Base-by-base conservation (phyloP, 2,329 filamentous ascomycete species). In the Sporothrix dimorphospora region DNA sequence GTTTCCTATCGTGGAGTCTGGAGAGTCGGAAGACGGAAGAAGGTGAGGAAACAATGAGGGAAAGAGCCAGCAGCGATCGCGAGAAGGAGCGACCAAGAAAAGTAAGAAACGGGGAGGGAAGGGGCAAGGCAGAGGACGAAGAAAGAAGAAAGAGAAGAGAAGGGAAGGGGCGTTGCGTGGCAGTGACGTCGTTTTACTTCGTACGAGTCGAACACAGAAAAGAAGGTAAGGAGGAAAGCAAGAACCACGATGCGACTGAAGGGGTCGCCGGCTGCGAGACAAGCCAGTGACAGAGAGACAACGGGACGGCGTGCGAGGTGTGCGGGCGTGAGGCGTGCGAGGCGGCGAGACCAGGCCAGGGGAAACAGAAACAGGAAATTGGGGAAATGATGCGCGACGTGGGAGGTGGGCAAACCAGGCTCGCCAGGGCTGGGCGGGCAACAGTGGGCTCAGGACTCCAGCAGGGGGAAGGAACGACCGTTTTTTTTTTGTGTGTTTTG, bases 311-410 rank as follows among this genome's bases (percentile, higher is more conserved):
- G 51, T 27, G 40, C 27, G 11, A 30, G 53, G 7, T 27, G 27
- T 34, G 11, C 7, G 14, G 9, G 53, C 2, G 57, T 11, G n/a
- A 8, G 47, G 16, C 30, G 55, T 21, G 47, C 47, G 19, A 49
- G 16, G 47, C 19, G 47, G 47, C 47, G 59, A 24, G 59, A 45
- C 51, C 51, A 30, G 38, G 38, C 38, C 59, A 42, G 21, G 30
- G 30, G 55, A 72, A 61, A 55, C 66, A 59, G 40, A 45, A 61
- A 70, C 51, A 38, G 51, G 67, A 70, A 66, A 57, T 72, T 30
- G 66, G 6, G 40, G 57, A 16, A 65, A 30, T 51, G 68, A 73
- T 73, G 61, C 59, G 59, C 71, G 51, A 34, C 67, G 68, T 27
- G 71, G 67, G 24, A 51, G 21, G 21, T 42, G n/a, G 21, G 27